Evolutionary conservation across 164 flowering plant species (phyloP).

Genomic region (Liquidambar formosana): DNA sequence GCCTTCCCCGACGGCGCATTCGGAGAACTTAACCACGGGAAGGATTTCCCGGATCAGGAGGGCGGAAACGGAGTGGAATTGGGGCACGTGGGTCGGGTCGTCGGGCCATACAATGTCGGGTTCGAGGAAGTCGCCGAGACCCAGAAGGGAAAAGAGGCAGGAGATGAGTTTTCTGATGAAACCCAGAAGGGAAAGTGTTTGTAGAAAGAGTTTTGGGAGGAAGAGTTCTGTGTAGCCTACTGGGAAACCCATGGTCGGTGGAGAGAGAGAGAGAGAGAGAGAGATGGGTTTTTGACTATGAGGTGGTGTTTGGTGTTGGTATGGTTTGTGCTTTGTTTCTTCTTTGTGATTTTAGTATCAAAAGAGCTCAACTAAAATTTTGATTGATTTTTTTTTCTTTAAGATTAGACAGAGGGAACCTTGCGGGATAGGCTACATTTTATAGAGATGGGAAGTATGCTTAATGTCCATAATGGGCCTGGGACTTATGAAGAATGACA

Average conservation of each 20-base stretch:
- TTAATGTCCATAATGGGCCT: not conserved
- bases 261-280: slow-evolving; percentile 12
- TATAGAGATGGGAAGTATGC: not conserved
- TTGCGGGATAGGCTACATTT: not conserved
- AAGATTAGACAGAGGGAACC: not conserved
- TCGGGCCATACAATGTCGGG: slow-evolving; percentile 36
- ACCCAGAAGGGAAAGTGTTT: slow-evolving; percentile 39
- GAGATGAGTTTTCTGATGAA: slow-evolving; percentile 39
- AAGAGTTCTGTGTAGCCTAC: slow-evolving; percentile 51
- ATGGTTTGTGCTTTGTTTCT: no score
- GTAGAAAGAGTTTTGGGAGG: slow-evolving; percentile 52
- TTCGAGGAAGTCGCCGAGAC: slow-evolving; percentile 49
- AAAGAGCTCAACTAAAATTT: no score
- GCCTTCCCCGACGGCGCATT: slow-evolving; percentile 19
- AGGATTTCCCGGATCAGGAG: slow-evolving; percentile 55
- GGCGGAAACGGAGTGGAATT: slow-evolving; percentile 31
- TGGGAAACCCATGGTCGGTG: slow-evolving; percentile 50
- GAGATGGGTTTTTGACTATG: not conserved
- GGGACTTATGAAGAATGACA: not conserved
- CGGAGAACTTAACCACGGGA: slow-evolving; percentile 56
- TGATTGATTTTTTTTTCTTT: no score
- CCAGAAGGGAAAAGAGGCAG: slow-evolving; percentile 32
- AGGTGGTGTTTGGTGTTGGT: no score
- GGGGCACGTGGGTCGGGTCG: slow-evolving; percentile 9
- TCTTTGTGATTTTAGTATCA: no score